Evolutionary conservation across 805 yeast genomes (phyloP).

Genomic region (Scheffersomyces spartinae): DNA sequence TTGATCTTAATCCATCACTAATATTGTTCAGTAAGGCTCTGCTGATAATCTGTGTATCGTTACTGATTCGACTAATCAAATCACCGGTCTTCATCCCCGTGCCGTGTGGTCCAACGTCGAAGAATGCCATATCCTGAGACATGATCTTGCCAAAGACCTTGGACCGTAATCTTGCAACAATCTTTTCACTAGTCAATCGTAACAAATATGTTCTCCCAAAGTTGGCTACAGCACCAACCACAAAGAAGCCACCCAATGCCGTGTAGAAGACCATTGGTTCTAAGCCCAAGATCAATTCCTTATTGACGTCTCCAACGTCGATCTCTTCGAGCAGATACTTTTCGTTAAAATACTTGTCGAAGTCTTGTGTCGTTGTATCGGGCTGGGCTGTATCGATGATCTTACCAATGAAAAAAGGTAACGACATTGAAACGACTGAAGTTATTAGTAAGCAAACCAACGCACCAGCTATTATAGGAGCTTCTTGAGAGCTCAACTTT

Average conservation of each 20-base stretch:
- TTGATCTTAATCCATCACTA: conserved; percentile 83
- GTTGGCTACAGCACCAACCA: conserved; percentile 68
- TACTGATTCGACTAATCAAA: conserved; percentile 74
- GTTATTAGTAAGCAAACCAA: conserved; percentile 53
- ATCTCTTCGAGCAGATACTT: conserved; percentile 6
- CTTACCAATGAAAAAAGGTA: conserved; percentile 80
- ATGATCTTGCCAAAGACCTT: conserved; percentile 66
- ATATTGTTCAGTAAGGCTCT: conserved; percentile 79
- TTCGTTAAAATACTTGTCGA: conserved; percentile 11
- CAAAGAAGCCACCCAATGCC: conserved; percentile 49
- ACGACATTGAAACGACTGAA: conserved; percentile 67
- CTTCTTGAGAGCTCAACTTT: conserved; percentile 6
- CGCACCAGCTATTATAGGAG: conserved; percentile 39
- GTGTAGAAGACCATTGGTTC: conserved; percentile 53
- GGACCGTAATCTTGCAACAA: conserved; percentile 76
- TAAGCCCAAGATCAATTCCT: conserved; percentile 36
- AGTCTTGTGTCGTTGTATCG: conserved; percentile 9
- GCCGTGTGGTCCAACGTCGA: conserved; percentile 58
- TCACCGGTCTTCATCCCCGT: conserved; percentile 69
- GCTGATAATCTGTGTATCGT: conserved; percentile 82
- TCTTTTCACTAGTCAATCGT: conserved; percentile 72
- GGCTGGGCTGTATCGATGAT: conserved; percentile 61
- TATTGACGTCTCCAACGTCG: conserved; percentile 10
- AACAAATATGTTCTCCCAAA: conserved; percentile 69
- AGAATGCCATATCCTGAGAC: conserved; percentile 79